Conservation (phyloP, 495 filamentous ascomycete species). For the Tetracladium setigerum region DNA sequence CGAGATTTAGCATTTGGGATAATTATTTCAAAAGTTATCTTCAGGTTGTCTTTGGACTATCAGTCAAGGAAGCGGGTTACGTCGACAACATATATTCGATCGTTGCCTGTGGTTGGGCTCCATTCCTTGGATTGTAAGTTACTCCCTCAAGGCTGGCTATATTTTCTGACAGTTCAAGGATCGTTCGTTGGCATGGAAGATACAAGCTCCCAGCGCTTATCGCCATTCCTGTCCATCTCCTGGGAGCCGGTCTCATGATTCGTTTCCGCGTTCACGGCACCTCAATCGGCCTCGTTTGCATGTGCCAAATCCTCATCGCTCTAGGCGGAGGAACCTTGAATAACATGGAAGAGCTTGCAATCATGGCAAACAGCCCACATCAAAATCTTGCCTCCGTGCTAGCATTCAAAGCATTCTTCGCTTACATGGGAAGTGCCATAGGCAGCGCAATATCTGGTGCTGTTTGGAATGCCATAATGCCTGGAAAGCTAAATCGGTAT, state of each 20-base stretch:
- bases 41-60: constrained; percentile 61
- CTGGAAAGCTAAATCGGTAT: constrained; percentile 30
- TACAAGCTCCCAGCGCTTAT: constrained; percentile 56
- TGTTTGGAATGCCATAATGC: constrained; percentile 58
- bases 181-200: background rate
- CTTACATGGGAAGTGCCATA: constrained; percentile 55
- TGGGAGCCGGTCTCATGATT: constrained; percentile 67
- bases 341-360: constrained; percentile 57
- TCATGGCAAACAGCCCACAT: constrained; percentile 54
- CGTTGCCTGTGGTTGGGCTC: constrained; percentile 56
- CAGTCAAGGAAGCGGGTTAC: constrained; percentile 50
- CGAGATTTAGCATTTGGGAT: constrained; percentile 39
- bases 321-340: constrained; percentile 55
- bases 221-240: constrained; percentile 51
- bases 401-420: constrained; percentile 50
- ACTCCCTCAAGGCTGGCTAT: constrained; percentile 27
- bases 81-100: constrained; percentile 62
- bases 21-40: constrained; percentile 59
- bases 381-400: constrained; percentile 52
- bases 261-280: constrained; percentile 52
- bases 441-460: constrained; percentile 51
- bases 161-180: too few species aligned
- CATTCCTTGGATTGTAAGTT: too few species aligned
- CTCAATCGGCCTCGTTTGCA: constrained; percentile 59
- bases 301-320: constrained; percentile 76